Conservation (phyloP, 2,329 filamentous ascomycete genomes). For the Xylariaceae sp. region DNA sequence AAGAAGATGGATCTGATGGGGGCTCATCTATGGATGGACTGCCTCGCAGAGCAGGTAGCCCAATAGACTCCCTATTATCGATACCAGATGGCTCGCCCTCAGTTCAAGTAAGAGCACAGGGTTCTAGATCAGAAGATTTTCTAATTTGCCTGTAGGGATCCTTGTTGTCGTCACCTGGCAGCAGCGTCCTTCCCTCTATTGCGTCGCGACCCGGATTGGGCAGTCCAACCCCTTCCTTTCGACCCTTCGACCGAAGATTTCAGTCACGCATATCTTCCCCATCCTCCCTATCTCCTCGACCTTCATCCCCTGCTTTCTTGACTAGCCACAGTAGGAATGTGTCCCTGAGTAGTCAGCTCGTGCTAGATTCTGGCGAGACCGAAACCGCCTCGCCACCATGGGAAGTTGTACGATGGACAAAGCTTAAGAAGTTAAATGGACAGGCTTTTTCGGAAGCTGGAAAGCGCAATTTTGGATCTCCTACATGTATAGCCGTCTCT, state of each 20-base stretch:
- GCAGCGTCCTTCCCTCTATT: slow-evolving; percentile 73
- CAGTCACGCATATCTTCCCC: slow-evolving; percentile 80
- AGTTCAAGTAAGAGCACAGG: slow-evolving; percentile 64
- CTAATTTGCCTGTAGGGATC: slow-evolving; percentile 56
- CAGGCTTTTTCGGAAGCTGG: slow-evolving; percentile 93
- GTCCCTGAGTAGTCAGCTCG: slow-evolving; percentile 75
- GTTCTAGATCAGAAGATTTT: slow-evolving; percentile 6
- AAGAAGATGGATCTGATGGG: slow-evolving; percentile 56
- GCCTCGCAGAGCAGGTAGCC: slow-evolving; percentile 66
- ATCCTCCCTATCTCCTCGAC: slow-evolving; percentile 64
- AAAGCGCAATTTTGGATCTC: slow-evolving; percentile 88
- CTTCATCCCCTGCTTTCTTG: slow-evolving; percentile 78
- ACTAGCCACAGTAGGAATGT: slow-evolving; percentile 79
- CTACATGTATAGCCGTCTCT: slow-evolving; percentile 88
- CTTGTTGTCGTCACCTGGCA: slow-evolving; percentile 69
- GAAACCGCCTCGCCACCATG: slow-evolving; percentile 82
- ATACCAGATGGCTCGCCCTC: slow-evolving; percentile 86
- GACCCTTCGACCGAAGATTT: slow-evolving; percentile 94
- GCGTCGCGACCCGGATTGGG: slow-evolving; percentile 68
- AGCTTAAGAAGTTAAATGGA: slow-evolving; percentile 83
- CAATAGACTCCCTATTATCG: slow-evolving; percentile 71
- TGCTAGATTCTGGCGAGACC: slow-evolving; percentile 65
- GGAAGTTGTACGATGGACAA: slow-evolving; percentile 98
- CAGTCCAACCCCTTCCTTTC: slow-evolving; percentile 81
- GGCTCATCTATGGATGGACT: slow-evolving; percentile 58